A percentile compares a stretch with the other conserved stretches of the same genome.
Evolutionary conservation across 768 basidiomycete species (phyloP).

Genomic region (Hebeloma cylindrosporum): DNA sequence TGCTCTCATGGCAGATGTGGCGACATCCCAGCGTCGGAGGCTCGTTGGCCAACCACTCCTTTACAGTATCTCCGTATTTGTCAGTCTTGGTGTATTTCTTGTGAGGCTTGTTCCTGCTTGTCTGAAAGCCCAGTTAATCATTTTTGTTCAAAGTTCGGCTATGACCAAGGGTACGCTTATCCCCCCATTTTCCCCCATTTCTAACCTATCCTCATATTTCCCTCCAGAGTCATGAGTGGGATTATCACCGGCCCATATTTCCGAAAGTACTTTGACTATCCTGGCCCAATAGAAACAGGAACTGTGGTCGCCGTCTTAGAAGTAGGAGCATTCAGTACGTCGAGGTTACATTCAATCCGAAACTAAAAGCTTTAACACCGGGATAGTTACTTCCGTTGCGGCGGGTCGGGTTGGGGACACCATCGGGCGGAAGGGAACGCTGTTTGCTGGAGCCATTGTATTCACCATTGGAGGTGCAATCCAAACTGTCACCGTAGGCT

Average conservation of each 20-base stretch:
- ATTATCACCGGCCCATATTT: conserved; percentile 89
- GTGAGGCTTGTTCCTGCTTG: conserved; percentile 43
- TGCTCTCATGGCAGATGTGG: conserved; percentile 54
- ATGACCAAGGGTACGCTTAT: conserved; percentile 74
- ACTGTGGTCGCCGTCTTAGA: conserved; percentile 96
- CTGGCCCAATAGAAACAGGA: conserved; percentile 73
- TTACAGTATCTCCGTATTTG: conserved; percentile 78
- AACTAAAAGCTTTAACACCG: not conserved
- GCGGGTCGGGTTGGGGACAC: conserved; percentile 88
- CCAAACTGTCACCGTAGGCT: conserved; percentile 82
- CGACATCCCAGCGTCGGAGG: conserved; percentile 39
- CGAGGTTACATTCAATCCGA: not conserved
- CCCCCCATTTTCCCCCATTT: conserved; percentile 1
- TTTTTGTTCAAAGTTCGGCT: conserved; percentile 58
- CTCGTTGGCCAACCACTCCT: conserved; percentile 79
- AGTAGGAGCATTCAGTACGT: conserved; percentile 84
- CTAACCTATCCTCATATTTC: not conserved
- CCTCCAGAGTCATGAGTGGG: conserved; percentile 78
- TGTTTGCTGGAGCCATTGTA: conserved; percentile 78
- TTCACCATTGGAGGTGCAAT: conserved; percentile 86
- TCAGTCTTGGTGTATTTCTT: conserved; percentile 82
- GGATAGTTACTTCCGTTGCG: conserved; percentile 84
- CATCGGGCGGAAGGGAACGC: conserved; percentile 81
- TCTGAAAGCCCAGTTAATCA: not conserved
- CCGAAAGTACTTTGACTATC: conserved; percentile 77